phyloP scores from a whole-genome alignment of 1,284 basidiomycete species.

The Cryptococcus floricola region DNA sequence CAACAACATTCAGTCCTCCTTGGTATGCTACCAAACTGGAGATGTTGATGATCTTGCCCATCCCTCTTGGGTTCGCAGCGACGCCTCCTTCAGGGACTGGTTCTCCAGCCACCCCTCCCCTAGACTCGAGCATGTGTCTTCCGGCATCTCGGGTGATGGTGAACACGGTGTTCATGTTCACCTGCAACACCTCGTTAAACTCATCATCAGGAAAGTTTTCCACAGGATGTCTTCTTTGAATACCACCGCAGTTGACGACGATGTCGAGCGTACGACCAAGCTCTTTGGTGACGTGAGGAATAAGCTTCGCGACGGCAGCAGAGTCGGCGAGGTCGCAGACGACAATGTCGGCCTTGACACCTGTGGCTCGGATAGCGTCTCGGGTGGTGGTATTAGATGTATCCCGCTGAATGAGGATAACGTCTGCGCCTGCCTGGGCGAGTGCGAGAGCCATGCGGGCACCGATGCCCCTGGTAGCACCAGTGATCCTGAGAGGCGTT shows the following conservation, averaged over 20 bases:
- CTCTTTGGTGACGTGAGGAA: constrained; percentile 52
- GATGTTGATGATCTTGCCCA: constrained; percentile 54
- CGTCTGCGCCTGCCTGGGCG: constrained; percentile 63
- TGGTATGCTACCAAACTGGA: constrained; percentile 50
- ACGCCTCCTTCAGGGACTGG: constrained; percentile 27
- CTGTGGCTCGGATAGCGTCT: constrained; percentile 55
- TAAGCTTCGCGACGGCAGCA: constrained; percentile 62
- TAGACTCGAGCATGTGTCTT: constrained; percentile 48
- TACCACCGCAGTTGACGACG: constrained; percentile 91
- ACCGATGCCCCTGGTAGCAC: constrained; percentile 49
- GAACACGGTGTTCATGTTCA: constrained; percentile 52
- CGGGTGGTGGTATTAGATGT: constrained; percentile 58
- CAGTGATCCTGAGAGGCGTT: constrained; percentile 35
- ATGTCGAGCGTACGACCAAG: constrained; percentile 63
- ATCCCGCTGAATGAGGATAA: constrained; percentile 71
- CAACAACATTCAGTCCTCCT: constrained; percentile 70
- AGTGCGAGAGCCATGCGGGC: constrained; percentile 51
- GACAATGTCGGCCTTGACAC: constrained; percentile 55
- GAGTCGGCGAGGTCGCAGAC: constrained; percentile 72
- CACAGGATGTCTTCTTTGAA: constrained; percentile 78
- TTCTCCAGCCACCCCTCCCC: constrained; percentile 45
- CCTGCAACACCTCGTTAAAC: constrained; percentile 75
- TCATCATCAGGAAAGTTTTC: constrained; percentile 77
- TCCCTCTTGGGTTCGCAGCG: constrained; percentile 26
- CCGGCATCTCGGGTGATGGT: constrained; percentile 50